Percentiles rank a stretch among this genome's conserved stretches.
Evolutionary conservation across 352 stramenopile species (phyloP).

Genomic region (Phytopythium chamaehyphon): DNA sequence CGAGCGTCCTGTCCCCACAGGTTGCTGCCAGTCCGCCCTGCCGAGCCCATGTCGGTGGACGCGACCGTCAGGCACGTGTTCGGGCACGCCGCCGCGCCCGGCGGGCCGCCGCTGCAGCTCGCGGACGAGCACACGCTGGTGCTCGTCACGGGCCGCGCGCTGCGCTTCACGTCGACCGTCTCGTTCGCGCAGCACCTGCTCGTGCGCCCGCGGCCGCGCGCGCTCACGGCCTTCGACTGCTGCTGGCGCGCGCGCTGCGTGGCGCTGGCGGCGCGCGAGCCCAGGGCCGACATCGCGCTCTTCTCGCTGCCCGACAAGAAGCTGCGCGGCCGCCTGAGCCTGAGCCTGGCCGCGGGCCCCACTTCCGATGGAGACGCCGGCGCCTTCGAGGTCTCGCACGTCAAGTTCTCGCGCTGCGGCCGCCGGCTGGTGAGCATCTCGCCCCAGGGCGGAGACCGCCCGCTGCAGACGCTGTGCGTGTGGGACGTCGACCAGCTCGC

Average conservation of each 20-base stretch:
- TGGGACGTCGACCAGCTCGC: constrained; percentile 58
- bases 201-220: constrained; percentile 39
- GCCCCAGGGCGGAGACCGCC: neutral
- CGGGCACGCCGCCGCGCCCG: constrained; percentile 37
- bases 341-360: neutral
- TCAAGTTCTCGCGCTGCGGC: constrained; percentile 73
- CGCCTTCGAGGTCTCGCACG: constrained; percentile 53
- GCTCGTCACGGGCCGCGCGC: constrained; percentile 49
- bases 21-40: no score
- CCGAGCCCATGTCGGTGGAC: constrained; percentile 62
- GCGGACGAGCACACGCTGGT: constrained; percentile 68
- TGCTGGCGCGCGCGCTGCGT: constrained; percentile 56
- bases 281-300: constrained; percentile 47
- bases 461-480: constrained; percentile 37
- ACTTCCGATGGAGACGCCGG: neutral
- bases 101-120: constrained; percentile 39
- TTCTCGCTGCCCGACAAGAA: constrained; percentile 82
- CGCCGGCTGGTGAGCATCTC: constrained; percentile 45
- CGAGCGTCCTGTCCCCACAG: no score
- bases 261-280: constrained; percentile 49
- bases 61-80: constrained; percentile 61
- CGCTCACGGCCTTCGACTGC: constrained; percentile 60
- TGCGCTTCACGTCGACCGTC: constrained; percentile 67
- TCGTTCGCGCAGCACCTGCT: constrained; percentile 67
- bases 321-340: constrained; percentile 42